Evolutionary conservation across 164 flowering plant genomes (phyloP), one percentile per base, ranked within the genome.

Genomic region (Paratinospora sagittata): DNA sequence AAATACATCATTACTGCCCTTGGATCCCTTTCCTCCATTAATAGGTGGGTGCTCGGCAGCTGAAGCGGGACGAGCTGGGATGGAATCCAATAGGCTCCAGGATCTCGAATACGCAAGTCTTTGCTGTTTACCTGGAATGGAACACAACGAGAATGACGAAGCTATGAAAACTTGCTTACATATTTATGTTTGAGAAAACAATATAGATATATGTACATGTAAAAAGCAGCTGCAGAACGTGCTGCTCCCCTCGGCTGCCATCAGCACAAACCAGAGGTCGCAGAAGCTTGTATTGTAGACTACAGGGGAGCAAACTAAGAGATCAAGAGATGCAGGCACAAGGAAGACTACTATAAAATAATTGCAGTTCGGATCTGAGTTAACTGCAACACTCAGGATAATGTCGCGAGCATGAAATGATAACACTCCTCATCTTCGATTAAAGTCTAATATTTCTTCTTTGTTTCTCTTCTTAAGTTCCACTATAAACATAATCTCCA

Each of bases 61-160:
- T 37, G 71, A 77, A 63, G 83, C 83, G 52, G 83, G 77, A 63
- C 39, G 71, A 65, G 73, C 71, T 6, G 78, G 80, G 65, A 77
- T 71, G 23, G 75, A 79, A 73, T 52, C 78, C 73, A 81, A 70
- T 47, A 78, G 55, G 23, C 33, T 49, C 36, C 65, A 68, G 21
- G 71, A 36, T 8, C 65, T 67, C 14, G 75, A 70, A 72, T 68
- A 70, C 23, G 45, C 33, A 65, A 65, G 34, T 30, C 34, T 58
- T 26, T 70, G 62, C 60, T 66, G 67, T 66, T 68, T 74, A 70
- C 82, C 85, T 82, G 83, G 76, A 47, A 78, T 47, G 57, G 27
- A 69, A 78, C 72, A 72, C 26, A 49, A 72, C 17, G 39, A 49
- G 26, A 39, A 39, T 7, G 6, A 74, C 62, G 72, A 70, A 65